A percentile compares a stretch with the other conserved stretches of the same genome.
These are phyloP conservation scores for Suhomyces vadensis DNA, from an alignment of 805 yeast species.

Conservation along the genomic window DNA sequence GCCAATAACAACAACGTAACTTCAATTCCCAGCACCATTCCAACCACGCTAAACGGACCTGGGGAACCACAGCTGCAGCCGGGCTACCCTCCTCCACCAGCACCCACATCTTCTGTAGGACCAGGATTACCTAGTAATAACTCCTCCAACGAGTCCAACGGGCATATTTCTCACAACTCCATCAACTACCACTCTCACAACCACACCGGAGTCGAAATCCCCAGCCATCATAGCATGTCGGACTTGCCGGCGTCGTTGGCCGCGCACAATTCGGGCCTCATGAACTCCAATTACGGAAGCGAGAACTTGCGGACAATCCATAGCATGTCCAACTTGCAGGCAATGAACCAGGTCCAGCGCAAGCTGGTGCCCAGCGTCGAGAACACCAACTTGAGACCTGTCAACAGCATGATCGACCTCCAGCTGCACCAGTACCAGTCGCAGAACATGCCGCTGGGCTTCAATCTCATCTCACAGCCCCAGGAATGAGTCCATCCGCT, in stretches of 20 bases:
- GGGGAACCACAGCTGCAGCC: not conserved
- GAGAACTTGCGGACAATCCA: conserved; percentile 26
- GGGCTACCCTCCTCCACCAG: conserved; percentile 2
- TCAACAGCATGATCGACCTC: conserved; percentile 36
- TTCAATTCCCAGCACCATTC: conserved; percentile 41
- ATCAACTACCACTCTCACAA: not conserved
- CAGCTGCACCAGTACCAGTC: conserved; percentile 19
- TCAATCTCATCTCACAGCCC: conserved; percentile 2
- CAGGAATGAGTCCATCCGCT: conserved; percentile 5
- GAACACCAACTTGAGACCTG: conserved; percentile 22
- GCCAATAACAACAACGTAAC: conserved; percentile 23
- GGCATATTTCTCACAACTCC: conserved; percentile 4
- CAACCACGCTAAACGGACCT: conserved; percentile 34
- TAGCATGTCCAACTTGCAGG: conserved; percentile 31
- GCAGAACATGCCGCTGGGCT: conserved; percentile 1
- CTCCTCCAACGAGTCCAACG: conserved; percentile 6
- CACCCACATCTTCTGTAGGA: conserved; percentile 5
- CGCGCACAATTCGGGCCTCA: conserved; percentile 7
- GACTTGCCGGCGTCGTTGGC: conserved; percentile 23
- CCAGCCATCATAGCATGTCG: conserved; percentile 26
- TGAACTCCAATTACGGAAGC: conserved; percentile 2
- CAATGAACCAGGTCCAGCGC: conserved; percentile 14
- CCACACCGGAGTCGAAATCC: conserved; percentile 3
- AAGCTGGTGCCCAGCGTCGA: conserved; percentile 10
- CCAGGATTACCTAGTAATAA: conserved; percentile 8